phyloP scores from a whole-genome alignment of 805 yeast genomes.

The Candida qinlingensis region DNA sequence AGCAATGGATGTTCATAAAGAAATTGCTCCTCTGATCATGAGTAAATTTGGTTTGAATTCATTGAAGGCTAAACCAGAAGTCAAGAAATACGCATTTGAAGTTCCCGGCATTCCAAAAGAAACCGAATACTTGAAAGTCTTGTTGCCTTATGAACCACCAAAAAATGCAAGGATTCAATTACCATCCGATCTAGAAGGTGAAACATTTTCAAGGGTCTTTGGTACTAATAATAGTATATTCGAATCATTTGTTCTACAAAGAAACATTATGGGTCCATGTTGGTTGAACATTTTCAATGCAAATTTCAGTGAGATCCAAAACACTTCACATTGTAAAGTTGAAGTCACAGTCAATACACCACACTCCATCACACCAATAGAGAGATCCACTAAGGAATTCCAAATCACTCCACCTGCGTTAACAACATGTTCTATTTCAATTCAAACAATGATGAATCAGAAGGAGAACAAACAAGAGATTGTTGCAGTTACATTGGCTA shows the following conservation, averaged over 20 bases:
- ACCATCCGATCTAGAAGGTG: conserved; percentile 69
- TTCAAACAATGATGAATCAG: conserved; percentile 77
- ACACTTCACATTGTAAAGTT: conserved; percentile 75
- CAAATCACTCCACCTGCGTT: conserved; percentile 54
- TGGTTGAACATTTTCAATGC: conserved; percentile 77
- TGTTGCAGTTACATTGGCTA: conserved; percentile 73
- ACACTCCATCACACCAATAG: conserved; percentile 40
- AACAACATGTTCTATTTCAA: conserved; percentile 66
- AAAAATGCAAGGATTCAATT: conserved; percentile 39
- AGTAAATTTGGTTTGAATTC: conserved; percentile 55
- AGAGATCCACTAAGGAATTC: conserved; percentile 33
- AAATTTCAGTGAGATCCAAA: conserved; percentile 51
- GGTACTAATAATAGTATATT: conserved; percentile 72
- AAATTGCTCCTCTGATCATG: conserved; percentile 61
- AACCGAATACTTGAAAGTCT: conserved; percentile 72
- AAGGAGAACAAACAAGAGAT: conserved; percentile 78
- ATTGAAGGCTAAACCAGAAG: conserved; percentile 65
- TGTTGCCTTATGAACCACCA: conserved; percentile 69
- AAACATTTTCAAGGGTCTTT: conserved; percentile 71
- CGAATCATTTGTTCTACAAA: conserved; percentile 79
- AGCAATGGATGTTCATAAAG: conserved; percentile 70
- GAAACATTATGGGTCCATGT: conserved; percentile 94
- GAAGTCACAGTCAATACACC: conserved; percentile 60
- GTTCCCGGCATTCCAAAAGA: conserved; percentile 71
- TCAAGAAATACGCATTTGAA: conserved; percentile 85